Base-by-base conservation (phyloP, 768 basidiomycete genomes). In the Tephrocybe sp. region DNA sequence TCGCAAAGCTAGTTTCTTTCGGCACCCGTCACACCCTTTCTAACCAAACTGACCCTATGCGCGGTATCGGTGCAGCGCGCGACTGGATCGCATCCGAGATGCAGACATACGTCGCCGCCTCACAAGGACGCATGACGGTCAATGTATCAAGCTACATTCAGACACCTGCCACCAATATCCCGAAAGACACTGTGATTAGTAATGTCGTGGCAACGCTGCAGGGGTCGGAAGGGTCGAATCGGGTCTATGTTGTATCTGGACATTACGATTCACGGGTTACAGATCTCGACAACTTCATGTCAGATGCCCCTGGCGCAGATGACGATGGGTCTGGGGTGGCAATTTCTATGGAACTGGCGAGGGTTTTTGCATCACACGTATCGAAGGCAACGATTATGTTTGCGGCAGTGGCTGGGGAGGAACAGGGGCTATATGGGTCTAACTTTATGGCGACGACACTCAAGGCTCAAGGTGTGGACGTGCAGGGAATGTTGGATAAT, bases 401-500 rank as follows among this genome's bases (percentile, higher is more conserved):
- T 36, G 74, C 71, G 1, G 75, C 72, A 2, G 77, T 81, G 7
- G 70, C 72, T 4, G 79, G 77, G 7, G 78, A 80, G 58, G 78
- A 80, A 53, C 79, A 82, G 54, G 77, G 76, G 2, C 60, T 80
- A 7, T 76, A 65, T 53, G 79, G 78, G 0, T 72, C 79, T 1
- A 62, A 69, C 30, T 76, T 76, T 60, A 68, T 79, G 62, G 80
- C 79, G 9, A 65, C 68, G 45, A 60, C 66, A 16, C 63, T 80
- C 46, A 67, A 68, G 26, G 67, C 66, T 6, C 68, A 71, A 4
- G 71, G 76, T 10, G 69, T 69, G 3, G 75, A 81, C 56, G 75
- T 80, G 4, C 78, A 82, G 58, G 79, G 77, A 16, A 80, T 80
- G 79, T 64, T 80, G 47, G 72, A 79, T 56, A 81, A 81, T 56